Evolutionary conservation across 179 eudicot species (phyloP), one percentile per base, ranked within the genome.

Genomic region (Camellia oleifera): DNA sequence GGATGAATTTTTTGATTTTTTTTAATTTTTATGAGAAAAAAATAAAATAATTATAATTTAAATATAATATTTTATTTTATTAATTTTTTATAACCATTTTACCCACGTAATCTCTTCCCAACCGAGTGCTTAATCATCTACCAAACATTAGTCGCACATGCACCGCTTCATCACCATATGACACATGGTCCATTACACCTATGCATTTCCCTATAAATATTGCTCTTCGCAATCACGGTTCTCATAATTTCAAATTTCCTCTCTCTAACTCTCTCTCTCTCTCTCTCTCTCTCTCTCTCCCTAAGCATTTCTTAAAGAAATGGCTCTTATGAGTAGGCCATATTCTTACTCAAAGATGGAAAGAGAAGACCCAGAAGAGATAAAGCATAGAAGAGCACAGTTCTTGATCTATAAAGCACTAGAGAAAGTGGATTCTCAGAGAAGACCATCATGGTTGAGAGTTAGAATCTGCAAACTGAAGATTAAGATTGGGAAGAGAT

Each of bases 391-490:
- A 52, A 67, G 76, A 74, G 93, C 95, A 15, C 98, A 88, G 83
- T 92, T 88, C 77, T 78, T 92, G 88, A 94, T 94, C 71, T 91
- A 92, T 91, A 92, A 90, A 78, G 74, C 86, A 18, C 78, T 95
- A 67, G 83, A 89, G 75, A 77, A 86, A 82, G 91, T 82, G 0
- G 95, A 92, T 85, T 76, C 26, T 10, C 71, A 64, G 45, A 50
- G 75, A 65, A 84, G 78, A 67, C 88, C 79, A 12, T 84, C 85
- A 2, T 86, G 89, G 87, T 67, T 95, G 46, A 82, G 86, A 32
- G 85, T 93, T 26, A 88, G 89, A 69, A 86, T 92, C 20, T 76
- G 77, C 44, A 93, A 82, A 83, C 66, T 95, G 82, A 95, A 92
- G 89, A 82, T 92, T 26, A 91, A 81, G 88, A 83, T 95, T 85